These are phyloP conservation scores for Diplogelasinospora grovesii DNA, from an alignment of 495 filamentous ascomycete genomes.

Conservation along the genomic window DNA sequence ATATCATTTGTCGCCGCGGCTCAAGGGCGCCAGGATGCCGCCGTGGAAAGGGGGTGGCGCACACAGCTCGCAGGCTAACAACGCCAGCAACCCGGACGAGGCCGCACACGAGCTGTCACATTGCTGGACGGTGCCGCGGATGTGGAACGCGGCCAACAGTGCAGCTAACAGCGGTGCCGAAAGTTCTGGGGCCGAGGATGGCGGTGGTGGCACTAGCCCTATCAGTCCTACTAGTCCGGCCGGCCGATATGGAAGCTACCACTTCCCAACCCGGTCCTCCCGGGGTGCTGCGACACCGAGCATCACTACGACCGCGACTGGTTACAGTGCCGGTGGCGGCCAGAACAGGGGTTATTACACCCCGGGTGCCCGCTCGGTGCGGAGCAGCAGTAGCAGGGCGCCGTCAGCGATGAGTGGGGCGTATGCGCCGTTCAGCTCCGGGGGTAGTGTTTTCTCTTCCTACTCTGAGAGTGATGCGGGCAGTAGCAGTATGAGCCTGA, in stretches of 20 bases:
- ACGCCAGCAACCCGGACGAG: constrained; percentile 29
- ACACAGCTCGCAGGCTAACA: not conserved
- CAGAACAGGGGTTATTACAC: constrained; percentile 21
- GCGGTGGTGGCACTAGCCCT: constrained; percentile 8
- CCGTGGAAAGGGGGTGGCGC: constrained; percentile 43
- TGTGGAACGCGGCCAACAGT: constrained; percentile 33
- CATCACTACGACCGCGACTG: constrained; percentile 11
- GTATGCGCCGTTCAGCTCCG: constrained; percentile 11
- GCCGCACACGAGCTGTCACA: constrained; percentile 52
- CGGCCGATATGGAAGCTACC: constrained; percentile 15
- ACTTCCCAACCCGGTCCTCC: too few relatives aligned
- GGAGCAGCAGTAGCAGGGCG: constrained; percentile 15
- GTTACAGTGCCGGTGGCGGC: constrained; percentile 20
- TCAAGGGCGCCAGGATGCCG: constrained; percentile 48
- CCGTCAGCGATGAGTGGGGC: constrained; percentile 13
- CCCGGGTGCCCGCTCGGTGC: constrained; percentile 19
- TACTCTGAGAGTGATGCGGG: constrained; percentile 18
- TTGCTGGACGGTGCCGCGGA: constrained; percentile 50
- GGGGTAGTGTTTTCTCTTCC: constrained; percentile 10
- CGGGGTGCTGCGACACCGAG: too few relatives aligned
- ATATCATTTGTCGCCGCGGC: constrained; percentile 57
- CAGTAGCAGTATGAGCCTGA: constrained; percentile 19
- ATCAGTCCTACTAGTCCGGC: constrained; percentile 1
- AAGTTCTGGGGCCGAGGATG: constrained; percentile 24
- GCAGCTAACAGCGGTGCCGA: constrained; percentile 21